These are phyloP conservation scores for Nemania sp. DNA, from an alignment of 2,329 filamentous ascomycete genomes.

Conservation along the genomic window DNA sequence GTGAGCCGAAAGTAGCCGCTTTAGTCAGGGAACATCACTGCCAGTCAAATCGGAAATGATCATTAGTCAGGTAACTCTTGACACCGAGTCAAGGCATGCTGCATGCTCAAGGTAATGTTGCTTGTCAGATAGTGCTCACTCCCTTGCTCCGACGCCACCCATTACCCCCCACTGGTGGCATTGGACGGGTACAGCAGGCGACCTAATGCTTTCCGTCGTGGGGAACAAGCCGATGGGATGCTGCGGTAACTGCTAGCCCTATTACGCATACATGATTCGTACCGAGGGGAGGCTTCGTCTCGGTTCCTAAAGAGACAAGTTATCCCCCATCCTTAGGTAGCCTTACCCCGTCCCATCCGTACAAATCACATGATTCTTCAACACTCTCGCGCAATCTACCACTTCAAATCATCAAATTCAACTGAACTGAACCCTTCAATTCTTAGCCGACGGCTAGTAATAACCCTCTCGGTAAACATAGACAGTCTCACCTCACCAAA, in stretches of 20 bases:
- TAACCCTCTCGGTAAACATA: not conserved
- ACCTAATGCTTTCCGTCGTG: not conserved
- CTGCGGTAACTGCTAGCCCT: too few species aligned
- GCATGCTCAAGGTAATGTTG: too few species aligned
- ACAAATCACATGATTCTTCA: slow-evolving; percentile 2
- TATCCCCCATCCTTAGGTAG: not conserved
- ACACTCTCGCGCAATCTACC: not conserved
- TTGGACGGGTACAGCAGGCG: slow-evolving; percentile 25
- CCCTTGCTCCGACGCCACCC: slow-evolving; percentile 33
- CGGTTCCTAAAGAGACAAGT: not conserved
- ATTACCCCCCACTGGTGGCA: slow-evolving; percentile 18
- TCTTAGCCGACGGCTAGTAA: too few species aligned
- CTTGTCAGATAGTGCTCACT: not conserved
- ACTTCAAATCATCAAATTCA: not conserved
- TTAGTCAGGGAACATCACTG: too few species aligned
- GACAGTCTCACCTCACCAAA: not conserved
- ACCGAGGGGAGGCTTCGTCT: not conserved
- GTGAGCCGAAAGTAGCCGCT: slow-evolving; percentile 37
- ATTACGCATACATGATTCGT: not conserved
- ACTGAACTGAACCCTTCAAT: not conserved
- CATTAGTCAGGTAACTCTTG: not conserved
- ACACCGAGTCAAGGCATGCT: not conserved
- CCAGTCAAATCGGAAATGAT: not conserved
- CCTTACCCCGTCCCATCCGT: not conserved
- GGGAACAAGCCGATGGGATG: slow-evolving; percentile 14